Evolutionary conservation across 192 early-diverging fungal genomes (phyloP), one percentile per base, ranked within the genome.

Genomic region (Mortierella alpina): DNA sequence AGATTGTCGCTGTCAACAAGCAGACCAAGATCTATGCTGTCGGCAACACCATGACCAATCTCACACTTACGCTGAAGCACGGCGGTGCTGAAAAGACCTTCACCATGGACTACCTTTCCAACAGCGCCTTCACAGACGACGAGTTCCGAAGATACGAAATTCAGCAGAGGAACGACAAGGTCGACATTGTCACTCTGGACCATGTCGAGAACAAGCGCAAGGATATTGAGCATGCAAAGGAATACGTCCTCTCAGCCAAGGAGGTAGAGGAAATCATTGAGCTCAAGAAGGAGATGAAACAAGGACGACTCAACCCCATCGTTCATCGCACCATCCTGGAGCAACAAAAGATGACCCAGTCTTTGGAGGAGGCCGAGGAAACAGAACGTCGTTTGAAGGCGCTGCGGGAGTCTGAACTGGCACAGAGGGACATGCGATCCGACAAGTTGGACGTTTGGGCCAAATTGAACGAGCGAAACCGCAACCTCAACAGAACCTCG

Each of bases 101-200:
- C 72, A 88, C 88, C 9, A 95, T 95, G 91, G 90, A 93, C 63
- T 89, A 88, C 42, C 83, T 96, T 12, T 96, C 95, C 4, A 96
- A 96, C 65, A 74, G 82, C 59, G 69, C 88, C 40, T 85, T 94
- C 41, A 91, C 89, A 31, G 80, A 89, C 58, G 88, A 89, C 40
- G 93, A 94, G 69, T 90, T 88, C 60, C 72, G 76, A 48, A 84
- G 88, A 71, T 90, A 86, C 70, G 78, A 89, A 20, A 75, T 76
- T 4, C 86, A 85, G 5, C 62, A 90, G n/a, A 85, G 85, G 59
- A 66, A 66, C 31, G 87, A 90, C 10, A 75, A 84, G n/a, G 56
- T 88, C 5, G 85, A 65, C n/a, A 78, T 83, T 9, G 82, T 87
- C 3, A 86, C 86, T 0, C 61, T 83, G 6, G 87, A 86, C 7